A percentile compares a stretch with the other conserved stretches of the same genome.
Evolutionary conservation across 768 basidiomycete species (phyloP).

Genomic region (Tulasnella sp.): DNA sequence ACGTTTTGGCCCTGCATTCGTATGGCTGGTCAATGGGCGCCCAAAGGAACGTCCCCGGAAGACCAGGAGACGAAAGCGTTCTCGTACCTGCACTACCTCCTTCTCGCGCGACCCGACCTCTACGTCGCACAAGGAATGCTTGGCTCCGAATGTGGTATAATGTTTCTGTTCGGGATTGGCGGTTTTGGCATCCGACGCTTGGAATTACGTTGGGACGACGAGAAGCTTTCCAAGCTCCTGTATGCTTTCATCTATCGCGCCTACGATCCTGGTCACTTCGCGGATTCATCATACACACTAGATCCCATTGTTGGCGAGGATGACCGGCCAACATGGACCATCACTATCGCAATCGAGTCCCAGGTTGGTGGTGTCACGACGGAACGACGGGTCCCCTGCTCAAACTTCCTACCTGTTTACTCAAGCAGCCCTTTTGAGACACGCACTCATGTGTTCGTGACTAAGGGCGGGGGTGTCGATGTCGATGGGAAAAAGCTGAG

Average conservation of each 20-base stretch:
- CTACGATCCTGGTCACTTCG: constrained; percentile 11
- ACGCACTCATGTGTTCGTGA: constrained; percentile 15
- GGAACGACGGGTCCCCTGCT: background rate
- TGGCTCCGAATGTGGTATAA: background rate
- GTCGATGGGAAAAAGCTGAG: constrained; percentile 8
- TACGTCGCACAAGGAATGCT: constrained; percentile 1
- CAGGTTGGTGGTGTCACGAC: background rate
- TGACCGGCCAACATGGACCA: constrained; percentile 11
- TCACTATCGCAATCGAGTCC: background rate
- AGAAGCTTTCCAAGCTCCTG: constrained; percentile 10
- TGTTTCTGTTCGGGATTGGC: constrained; percentile 15
- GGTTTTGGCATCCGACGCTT: background rate
- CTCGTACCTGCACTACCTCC: constrained; percentile 17
- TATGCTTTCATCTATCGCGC: constrained; percentile 19
- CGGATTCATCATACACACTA: background rate
- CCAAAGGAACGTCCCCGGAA: background rate
- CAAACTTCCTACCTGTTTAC: constrained; percentile 7
- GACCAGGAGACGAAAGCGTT: background rate
- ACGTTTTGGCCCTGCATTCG: constrained; percentile 11
- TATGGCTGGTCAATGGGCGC: background rate
- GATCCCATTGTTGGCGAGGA: background rate
- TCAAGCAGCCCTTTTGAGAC: background rate
- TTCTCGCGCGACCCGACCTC: constrained; percentile 17
- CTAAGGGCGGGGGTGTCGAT: background rate
- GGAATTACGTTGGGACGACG: background rate